Percentiles rank a stretch among this genome's conserved stretches.
phyloP scores from a whole-genome alignment of 2,329 filamentous ascomycete genomes.

The Chaetomium strumarium region DNA sequence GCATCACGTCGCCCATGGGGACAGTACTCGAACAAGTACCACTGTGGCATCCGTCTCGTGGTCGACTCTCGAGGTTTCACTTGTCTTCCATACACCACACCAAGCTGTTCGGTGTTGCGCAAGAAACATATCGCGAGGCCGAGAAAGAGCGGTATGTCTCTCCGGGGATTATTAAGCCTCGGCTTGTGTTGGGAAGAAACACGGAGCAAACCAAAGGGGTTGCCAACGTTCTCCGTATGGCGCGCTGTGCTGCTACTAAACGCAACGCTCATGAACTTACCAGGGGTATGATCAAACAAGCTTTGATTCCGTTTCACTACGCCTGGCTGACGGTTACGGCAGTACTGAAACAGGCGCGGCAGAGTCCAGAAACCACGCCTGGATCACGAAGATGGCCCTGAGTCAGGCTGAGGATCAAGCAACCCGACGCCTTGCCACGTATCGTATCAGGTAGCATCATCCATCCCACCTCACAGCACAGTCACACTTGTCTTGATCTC shows the following conservation, averaged over 20 bases:
- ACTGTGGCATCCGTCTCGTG: neutral
- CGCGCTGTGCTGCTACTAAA: neutral
- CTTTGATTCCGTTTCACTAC: neutral
- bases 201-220: neutral
- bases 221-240: neutral
- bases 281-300: neutral
- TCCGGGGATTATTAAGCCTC: neutral
- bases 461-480: neutral
- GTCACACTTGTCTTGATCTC: neutral
- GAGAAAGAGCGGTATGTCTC: neutral
- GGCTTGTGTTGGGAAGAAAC: neutral
- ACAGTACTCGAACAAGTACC: neutral
- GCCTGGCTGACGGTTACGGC: neutral
- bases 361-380: neutral
- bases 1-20: neutral
- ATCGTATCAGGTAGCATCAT: neutral
- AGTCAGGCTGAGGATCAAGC: neutral
- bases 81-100: neutral
- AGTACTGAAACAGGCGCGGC: neutral
- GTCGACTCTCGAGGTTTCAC: neutral
- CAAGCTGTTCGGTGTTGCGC: neutral
- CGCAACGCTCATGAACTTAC: neutral
- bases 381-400: neutral
- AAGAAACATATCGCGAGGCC: neutral
- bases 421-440: neutral